Evolutionary conservation across 2,329 filamentous ascomycete species (phyloP).

Genomic region (Hymenoscyphus infarciens): DNA sequence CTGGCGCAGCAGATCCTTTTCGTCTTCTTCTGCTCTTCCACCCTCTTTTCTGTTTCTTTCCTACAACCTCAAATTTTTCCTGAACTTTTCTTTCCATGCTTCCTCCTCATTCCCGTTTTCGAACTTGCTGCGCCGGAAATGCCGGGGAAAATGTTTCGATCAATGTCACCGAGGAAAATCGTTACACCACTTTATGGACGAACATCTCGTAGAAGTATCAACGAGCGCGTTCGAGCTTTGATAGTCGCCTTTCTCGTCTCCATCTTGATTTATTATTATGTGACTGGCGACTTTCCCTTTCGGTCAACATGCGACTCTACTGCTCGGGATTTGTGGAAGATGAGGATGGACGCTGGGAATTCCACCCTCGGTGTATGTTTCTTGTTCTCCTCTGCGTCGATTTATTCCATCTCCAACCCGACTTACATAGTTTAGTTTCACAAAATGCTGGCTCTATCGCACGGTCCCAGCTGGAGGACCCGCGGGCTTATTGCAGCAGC

Average conservation of each 20-base stretch:
- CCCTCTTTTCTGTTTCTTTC: not conserved
- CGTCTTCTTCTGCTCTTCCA: not conserved
- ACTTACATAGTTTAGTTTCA: not conserved
- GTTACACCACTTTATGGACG: not conserved
- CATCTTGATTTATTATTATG: not conserved
- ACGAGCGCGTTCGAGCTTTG: not conserved
- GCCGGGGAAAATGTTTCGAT: not conserved
- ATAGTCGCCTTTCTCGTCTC: slow-evolving; percentile 2
- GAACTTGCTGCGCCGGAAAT: not conserved
- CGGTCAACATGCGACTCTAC: not conserved
- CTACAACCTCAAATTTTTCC: not conserved
- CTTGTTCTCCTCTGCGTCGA: not conserved
- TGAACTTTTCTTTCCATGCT: not conserved
- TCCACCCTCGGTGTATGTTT: slow-evolving; percentile 6
- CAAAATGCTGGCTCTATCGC: slow-evolving; percentile 7
- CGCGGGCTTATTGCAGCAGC: slow-evolving; percentile 5
- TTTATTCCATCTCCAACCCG: not conserved
- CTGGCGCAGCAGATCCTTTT: slow-evolving; percentile 1
- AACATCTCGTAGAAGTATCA: not conserved
- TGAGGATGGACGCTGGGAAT: slow-evolving; percentile 6
- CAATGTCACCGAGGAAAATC: not conserved
- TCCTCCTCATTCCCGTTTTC: not conserved
- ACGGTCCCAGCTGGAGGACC: slow-evolving; percentile 5
- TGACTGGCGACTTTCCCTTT: not conserved
- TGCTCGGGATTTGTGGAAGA: slow-evolving; percentile 1